These are phyloP conservation scores for Tetragonia tetragonoides DNA, from an alignment of 148 eudicot genomes.

Conservation along the genomic window DNA sequence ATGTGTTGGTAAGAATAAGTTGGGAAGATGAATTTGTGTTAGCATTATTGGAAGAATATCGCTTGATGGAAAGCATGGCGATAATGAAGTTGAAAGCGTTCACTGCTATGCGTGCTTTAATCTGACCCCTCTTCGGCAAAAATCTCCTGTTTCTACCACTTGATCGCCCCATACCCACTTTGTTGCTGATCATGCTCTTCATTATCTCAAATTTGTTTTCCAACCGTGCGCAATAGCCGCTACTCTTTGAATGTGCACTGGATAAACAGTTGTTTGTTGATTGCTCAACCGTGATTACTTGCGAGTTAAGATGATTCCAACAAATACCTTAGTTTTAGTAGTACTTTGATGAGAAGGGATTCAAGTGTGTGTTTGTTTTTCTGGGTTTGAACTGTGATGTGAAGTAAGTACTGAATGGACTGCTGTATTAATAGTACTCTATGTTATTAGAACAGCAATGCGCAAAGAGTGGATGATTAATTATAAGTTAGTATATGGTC, in stretches of 20 bases:
- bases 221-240: too few relatives aligned
- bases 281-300: too few relatives aligned
- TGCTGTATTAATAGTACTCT: slow-evolving; percentile 7
- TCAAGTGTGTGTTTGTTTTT: neutral
- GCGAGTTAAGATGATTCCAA: too few relatives aligned
- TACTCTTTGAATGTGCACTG: neutral
- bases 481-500: too few relatives aligned
- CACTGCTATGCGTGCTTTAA: slow-evolving; percentile 37
- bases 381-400: too few relatives aligned
- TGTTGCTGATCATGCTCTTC: slow-evolving; percentile 1
- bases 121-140: slow-evolving; percentile 35
- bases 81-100: slow-evolving; percentile 27
- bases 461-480: too few relatives aligned
- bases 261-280: too few relatives aligned
- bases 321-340: too few relatives aligned
- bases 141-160: slow-evolving; percentile 10
- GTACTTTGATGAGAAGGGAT: neutral
- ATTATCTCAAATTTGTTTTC: neutral
- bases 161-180: too few relatives aligned
- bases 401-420: neutral
- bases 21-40: neutral
- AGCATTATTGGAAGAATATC: neutral
- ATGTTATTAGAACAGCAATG: too few relatives aligned
- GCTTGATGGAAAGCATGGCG: slow-evolving; percentile 12
- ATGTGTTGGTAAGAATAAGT: neutral